Evolutionary conservation across 352 stramenopile genomes (phyloP), one percentile per base, ranked within the genome.

Genomic region (Pythium dissimile): DNA sequence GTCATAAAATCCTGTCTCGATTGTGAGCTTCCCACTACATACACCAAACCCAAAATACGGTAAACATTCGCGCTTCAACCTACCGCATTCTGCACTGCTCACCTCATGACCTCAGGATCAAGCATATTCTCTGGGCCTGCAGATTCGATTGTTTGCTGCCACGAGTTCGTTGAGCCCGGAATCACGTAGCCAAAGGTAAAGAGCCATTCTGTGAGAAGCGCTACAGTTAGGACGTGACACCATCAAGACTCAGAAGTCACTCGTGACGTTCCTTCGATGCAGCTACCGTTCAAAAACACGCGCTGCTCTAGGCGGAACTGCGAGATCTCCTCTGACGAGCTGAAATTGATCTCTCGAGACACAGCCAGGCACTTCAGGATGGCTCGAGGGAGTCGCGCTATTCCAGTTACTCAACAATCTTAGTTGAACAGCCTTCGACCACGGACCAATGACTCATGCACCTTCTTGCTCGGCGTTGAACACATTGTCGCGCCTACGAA

Each of bases 131-230:
- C 87, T 9, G 87, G 62, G 2, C 84, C 84, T 0, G 89, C 91
- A 1, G 91, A 80, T 49, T 97, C 86, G 49, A 98, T 98, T 4
- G 89, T 98, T 58, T 98, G 92, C 63, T 98, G 90, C 94, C 94
- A 98, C 11, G 80, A 92, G 68, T 98, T 98, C 12, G 89, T 98
- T 18, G 89, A 98, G 16, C 89, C 84, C 1, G 93, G 89, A 46
- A 98, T 98, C 16, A 98, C 94, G 62, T 92, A 98, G 20, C 95
- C 95, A 66, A 98, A 98, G 24, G 81, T 81, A 63, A 98, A 98
- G 49, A 93, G 73, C 94, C 93, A 98, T 67, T 98, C 92, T 95
- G 71, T 15, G 9, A 37, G 1, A 16, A 12, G 5, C 21, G 16
- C 1, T 34, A n/a, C 21, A n/a, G 9, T 21, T 44, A 7, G 23